Evolutionary conservation across 768 basidiomycete species (phyloP), one percentile per base, ranked within the genome.

Genomic region (Sistotremastrum niveocremeum): DNA sequence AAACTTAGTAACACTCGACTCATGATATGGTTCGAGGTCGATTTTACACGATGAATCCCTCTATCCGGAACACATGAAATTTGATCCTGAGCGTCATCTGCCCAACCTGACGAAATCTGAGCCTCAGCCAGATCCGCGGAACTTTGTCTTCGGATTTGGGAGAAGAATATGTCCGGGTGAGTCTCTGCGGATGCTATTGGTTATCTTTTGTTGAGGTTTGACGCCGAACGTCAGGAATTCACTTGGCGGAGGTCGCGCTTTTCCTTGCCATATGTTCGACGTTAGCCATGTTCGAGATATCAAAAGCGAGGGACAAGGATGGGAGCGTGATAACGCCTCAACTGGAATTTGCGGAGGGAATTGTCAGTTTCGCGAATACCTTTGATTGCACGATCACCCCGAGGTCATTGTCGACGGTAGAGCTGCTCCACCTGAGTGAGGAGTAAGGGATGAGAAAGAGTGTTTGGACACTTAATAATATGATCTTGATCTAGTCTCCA

Each of bases 1-100:
- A 2, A 20, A 2, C 20, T 1, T 2, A 20, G 20, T 20, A 2
- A 20, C 20, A 20, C 1, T 20, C 20, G 2, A 20, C 20, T 20
- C 20, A 20, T 20, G 20, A 20, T 20, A 20, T 20, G 20, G 20
- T 30, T 7, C 9, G 20, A 65, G 64, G 60, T 60, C 55, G 10
- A 64, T 66, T 44, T 47, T 61, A 4, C 64, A 56, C 20, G 60
- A 67, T 49, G 54, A 55, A n/a, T 46, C 47, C 8, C 46, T 50
- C n/a, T 68, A 65, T 45, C 61, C 61, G 2, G 46, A 56, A 31
- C 63, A 64, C 0, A 56, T 49, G 41, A 52, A 42, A n/a, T 65
- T 65, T 49, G 49, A 51, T 29, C 65, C 65, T 4, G 57, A 60
- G 32, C 61, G 63, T 2, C 60, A 61, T 46, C 48, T 61, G 9